Conservation (phyloP, 2,329 filamentous ascomycete species). For the Botrytis fabae region DNA sequence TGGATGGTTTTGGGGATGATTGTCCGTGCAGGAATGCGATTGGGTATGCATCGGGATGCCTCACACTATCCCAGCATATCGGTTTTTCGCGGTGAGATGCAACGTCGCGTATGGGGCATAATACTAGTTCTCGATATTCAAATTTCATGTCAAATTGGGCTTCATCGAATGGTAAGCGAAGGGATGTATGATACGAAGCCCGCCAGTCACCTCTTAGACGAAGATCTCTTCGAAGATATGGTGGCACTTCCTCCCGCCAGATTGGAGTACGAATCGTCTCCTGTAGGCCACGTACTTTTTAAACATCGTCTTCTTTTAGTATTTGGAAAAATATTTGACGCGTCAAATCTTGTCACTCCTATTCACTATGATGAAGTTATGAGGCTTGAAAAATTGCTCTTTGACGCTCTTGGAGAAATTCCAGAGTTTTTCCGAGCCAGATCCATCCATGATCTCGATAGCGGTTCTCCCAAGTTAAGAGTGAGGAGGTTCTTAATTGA, state of each 20-base stretch:
- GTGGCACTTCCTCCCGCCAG: slow-evolving; percentile 56
- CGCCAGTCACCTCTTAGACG: slow-evolving; percentile 63
- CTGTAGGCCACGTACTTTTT: slow-evolving; percentile 53
- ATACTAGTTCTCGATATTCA: slow-evolving; percentile 60
- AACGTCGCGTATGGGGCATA: slow-evolving; percentile 57
- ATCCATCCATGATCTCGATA: slow-evolving; percentile 49
- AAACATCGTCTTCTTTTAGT: slow-evolving; percentile 51
- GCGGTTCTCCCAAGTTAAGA: slow-evolving; percentile 47
- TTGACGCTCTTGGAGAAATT: slow-evolving; percentile 47
- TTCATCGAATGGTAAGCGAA: slow-evolving; percentile 65
- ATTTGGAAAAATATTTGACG: slow-evolving; percentile 54
- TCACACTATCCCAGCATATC: slow-evolving; percentile 50
- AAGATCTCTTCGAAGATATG: slow-evolving; percentile 61
- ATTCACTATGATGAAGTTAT: slow-evolving; percentile 53
- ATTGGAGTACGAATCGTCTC: slow-evolving; percentile 56
- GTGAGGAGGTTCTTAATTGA: slow-evolving; percentile 50
- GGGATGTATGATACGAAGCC: slow-evolving; percentile 62
- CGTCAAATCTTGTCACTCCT: slow-evolving; percentile 50
- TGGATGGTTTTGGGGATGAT: slow-evolving; percentile 54
- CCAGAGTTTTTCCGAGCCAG: slow-evolving; percentile 51
- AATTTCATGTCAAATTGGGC: slow-evolving; percentile 65
- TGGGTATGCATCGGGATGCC: slow-evolving; percentile 59
- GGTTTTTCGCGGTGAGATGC: slow-evolving; percentile 60
- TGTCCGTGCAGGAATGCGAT: slow-evolving; percentile 56
- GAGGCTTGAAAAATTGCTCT: slow-evolving; percentile 49